Percentiles rank a stretch among this genome's conserved stretches.
These are phyloP conservation scores for Suillus brevipes DNA, from an alignment of 768 basidiomycete species.

Conservation along the genomic window DNA sequence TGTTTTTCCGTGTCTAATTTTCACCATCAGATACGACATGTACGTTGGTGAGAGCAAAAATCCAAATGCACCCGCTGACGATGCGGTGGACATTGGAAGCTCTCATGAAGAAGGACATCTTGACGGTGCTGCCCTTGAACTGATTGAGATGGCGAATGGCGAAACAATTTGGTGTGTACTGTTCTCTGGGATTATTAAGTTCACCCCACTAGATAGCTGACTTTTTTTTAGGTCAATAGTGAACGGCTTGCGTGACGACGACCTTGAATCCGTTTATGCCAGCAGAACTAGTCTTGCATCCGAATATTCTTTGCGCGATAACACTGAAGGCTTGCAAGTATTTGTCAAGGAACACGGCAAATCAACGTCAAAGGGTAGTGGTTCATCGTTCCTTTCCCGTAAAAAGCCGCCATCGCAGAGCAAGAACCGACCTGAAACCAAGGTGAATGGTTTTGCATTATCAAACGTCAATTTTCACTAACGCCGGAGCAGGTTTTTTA, in stretches of 20 bases:
- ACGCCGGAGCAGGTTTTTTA: conserved; percentile 29
- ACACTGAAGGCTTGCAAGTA: conserved; percentile 59
- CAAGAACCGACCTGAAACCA: conserved; percentile 76
- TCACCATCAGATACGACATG: conserved; percentile 69
- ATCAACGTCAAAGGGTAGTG: conserved; percentile 66
- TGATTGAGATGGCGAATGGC: conserved; percentile 84
- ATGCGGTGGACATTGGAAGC: conserved; percentile 29
- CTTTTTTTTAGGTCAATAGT: conserved; percentile 62
- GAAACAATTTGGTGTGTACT: conserved; percentile 77
- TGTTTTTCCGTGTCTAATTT: conserved; percentile 17
- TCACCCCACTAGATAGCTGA: background rate
- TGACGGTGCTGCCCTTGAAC: conserved; percentile 67
- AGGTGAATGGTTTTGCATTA: conserved; percentile 48
- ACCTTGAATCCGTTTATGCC: conserved; percentile 66
- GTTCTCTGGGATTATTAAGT: background rate
- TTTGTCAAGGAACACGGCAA: conserved; percentile 75
- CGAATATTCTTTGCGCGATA: conserved; percentile 58
- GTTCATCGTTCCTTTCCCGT: conserved; percentile 55
- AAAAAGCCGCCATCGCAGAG: conserved; percentile 53
- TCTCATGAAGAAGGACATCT: conserved; percentile 27
- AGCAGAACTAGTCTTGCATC: conserved; percentile 73
- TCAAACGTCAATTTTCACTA: conserved; percentile 5
- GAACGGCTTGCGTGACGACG: conserved; percentile 78
- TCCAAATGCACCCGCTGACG: conserved; percentile 36
- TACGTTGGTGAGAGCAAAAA: conserved; percentile 61